phyloP scores from a whole-genome alignment of 2,329 filamentous ascomycete genomes.

The Dichotomopilus funicola region DNA sequence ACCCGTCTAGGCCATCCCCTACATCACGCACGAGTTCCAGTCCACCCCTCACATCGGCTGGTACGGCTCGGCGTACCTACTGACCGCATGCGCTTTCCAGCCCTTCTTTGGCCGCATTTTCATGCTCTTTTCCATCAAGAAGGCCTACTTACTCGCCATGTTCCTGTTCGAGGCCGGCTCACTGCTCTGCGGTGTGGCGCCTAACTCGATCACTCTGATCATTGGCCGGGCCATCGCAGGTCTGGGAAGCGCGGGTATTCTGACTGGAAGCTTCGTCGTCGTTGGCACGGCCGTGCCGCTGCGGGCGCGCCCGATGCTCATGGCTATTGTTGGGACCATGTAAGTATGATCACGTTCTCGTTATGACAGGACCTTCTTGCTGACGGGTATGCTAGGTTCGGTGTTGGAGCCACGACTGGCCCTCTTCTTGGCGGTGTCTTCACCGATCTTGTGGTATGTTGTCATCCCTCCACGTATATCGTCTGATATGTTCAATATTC shows the following conservation, averaged over 20 bases:
- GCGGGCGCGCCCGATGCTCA: slow-evolving; percentile 27
- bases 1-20: slow-evolving; percentile 22
- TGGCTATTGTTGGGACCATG: slow-evolving; percentile 30
- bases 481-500: slow-evolving; percentile 7
- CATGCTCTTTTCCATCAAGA: slow-evolving; percentile 30
- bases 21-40: slow-evolving; percentile 28
- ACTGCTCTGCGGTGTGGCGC: slow-evolving; percentile 31
- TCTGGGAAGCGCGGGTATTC: slow-evolving; percentile 30
- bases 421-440: slow-evolving; percentile 34
- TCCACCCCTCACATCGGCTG: slow-evolving; percentile 28
- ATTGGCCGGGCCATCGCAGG: slow-evolving; percentile 34
- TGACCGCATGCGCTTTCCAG: slow-evolving; percentile 32
- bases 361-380: background rate
- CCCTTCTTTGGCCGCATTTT: slow-evolving; percentile 32
- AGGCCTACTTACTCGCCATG: slow-evolving; percentile 21
- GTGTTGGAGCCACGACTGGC: slow-evolving; percentile 30
- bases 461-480: background rate
- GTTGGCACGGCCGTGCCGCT: slow-evolving; percentile 29
- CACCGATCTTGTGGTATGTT: slow-evolving; percentile 30
- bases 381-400: slow-evolving; percentile 25
- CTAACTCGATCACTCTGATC: slow-evolving; percentile 30
- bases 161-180: slow-evolving; percentile 31
- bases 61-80: slow-evolving; percentile 28
- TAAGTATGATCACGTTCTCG: slow-evolving; percentile 15
- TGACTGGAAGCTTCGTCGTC: slow-evolving; percentile 32